Conservation (phyloP, 1,284 basidiomycete genomes). For the Naganishia sp. region DNA sequence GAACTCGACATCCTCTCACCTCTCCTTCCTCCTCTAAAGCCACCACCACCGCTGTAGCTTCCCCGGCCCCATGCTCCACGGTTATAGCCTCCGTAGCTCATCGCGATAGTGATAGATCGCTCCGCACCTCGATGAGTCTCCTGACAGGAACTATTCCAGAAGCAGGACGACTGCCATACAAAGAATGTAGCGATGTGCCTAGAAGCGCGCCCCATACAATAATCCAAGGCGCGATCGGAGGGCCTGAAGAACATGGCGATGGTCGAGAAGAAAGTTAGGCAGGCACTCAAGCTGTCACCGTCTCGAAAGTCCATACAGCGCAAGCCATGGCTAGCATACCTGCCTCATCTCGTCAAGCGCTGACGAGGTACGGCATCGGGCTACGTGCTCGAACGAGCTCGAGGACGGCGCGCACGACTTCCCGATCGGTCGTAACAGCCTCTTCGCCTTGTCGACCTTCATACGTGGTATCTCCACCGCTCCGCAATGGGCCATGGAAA, state of each 20-base stretch:
- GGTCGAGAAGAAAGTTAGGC: not conserved
- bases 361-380: conserved; percentile 21
- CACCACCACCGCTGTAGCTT: conserved; percentile 38
- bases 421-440: not conserved
- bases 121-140: conserved; percentile 10
- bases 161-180: not conserved
- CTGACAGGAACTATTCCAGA: not conserved
- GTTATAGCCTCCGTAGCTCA: conserved; percentile 8
- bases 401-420: not conserved
- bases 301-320: not conserved
- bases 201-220: too few relatives aligned
- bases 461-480: too few relatives aligned
- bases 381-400: conserved; percentile 22
- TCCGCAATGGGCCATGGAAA: not conserved
- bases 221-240: not conserved
- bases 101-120: conserved; percentile 1
- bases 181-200: too few relatives aligned
- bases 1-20: not conserved
- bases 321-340: too few relatives aligned
- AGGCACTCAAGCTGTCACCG: not conserved
- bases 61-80: conserved; percentile 29
- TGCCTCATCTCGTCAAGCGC: conserved; percentile 10
- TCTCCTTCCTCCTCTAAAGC: conserved; percentile 33
- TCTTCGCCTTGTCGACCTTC: not conserved
- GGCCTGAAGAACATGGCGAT: not conserved